phyloP scores from a whole-genome alignment of 2,329 filamentous ascomycete genomes.

The Elsinoe fawcettii region DNA sequence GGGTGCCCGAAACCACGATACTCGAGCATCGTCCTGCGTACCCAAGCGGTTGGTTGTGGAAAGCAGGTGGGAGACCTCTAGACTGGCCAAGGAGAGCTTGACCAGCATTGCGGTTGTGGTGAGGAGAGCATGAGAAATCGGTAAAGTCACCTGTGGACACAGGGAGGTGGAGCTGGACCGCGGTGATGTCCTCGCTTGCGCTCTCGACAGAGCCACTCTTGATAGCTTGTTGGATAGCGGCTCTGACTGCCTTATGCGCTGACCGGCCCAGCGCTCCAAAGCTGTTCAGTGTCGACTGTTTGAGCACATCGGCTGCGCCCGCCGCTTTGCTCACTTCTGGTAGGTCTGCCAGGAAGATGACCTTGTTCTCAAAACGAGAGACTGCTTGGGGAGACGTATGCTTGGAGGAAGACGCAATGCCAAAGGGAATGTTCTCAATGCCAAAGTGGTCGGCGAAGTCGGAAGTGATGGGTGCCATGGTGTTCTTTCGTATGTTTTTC shows the following conservation, averaged over 20 bases:
- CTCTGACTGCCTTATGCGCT: conserved; percentile 32
- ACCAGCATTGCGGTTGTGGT: conserved; percentile 47
- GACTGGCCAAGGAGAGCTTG: conserved; percentile 34
- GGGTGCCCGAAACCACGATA: conserved; percentile 44
- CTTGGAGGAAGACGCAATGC: conserved; percentile 39
- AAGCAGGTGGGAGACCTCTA: conserved; percentile 37
- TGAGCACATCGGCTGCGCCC: conserved; percentile 24
- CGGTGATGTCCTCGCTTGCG: conserved; percentile 31
- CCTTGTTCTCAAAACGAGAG: conserved; percentile 44
- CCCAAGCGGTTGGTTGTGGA: conserved; percentile 41
- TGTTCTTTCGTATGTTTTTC: neutral
- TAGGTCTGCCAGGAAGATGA: conserved; percentile 42
- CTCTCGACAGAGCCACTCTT: conserved; percentile 23
- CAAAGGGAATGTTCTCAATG: conserved; percentile 47
- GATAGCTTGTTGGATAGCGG: conserved; percentile 34
- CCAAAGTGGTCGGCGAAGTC: conserved; percentile 38
- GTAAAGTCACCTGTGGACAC: conserved; percentile 50
- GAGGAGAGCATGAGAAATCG: conserved; percentile 49
- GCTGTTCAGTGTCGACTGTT: conserved; percentile 38
- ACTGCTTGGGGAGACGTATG: conserved; percentile 38
- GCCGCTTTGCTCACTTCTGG: conserved; percentile 13
- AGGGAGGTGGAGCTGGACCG: conserved; percentile 47
- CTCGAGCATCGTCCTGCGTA: conserved; percentile 51
- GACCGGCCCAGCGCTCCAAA: conserved; percentile 42
- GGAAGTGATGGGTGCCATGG: conserved; percentile 3